phyloP scores from a whole-genome alignment of 139 green algal species.

The Diplosphaera chodatii region DNA sequence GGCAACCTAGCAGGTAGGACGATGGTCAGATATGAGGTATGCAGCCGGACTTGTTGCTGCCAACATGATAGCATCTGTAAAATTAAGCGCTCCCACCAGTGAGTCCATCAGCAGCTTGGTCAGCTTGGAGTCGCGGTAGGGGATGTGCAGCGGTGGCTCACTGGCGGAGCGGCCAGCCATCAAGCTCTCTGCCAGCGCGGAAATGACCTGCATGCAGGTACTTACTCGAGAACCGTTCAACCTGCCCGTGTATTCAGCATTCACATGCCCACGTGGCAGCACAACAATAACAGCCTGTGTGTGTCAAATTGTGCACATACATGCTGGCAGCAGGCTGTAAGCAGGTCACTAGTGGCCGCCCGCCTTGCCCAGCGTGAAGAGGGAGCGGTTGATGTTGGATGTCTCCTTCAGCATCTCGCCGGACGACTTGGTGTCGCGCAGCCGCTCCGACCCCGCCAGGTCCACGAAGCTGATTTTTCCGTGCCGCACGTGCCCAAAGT shows the following conservation, averaged over 20 bases:
- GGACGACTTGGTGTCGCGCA: slow-evolving; percentile 69
- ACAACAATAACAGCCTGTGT: too few relatives aligned
- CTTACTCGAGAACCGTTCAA: background rate
- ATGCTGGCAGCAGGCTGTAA: too few relatives aligned
- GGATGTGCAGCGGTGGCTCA: slow-evolving; percentile 30
- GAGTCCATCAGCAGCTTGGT: slow-evolving; percentile 88
- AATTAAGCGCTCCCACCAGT: too few relatives aligned
- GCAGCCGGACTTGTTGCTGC: too few relatives aligned
- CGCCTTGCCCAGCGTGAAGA: slow-evolving; percentile 91
- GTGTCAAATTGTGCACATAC: too few relatives aligned
- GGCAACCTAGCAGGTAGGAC: background rate
- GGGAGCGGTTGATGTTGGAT: slow-evolving; percentile 85
- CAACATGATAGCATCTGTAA: too few relatives aligned
- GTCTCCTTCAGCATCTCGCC: slow-evolving; percentile 80
- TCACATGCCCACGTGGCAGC: too few relatives aligned
- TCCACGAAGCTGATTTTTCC: slow-evolving; percentile 97
- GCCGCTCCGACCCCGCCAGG: slow-evolving; percentile 87
- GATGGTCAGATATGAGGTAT: too few relatives aligned
- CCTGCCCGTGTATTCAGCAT: too few relatives aligned
- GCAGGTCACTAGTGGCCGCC: too few relatives aligned
- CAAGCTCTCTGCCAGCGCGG: slow-evolving; percentile 51
- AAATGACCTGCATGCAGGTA: slow-evolving; percentile 51
- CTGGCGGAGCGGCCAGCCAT: slow-evolving; percentile 4
- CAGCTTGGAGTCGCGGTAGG: slow-evolving; percentile 71
- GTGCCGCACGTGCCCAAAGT: slow-evolving; percentile 10